phyloP scores from a whole-genome alignment of 2,329 filamentous ascomycete species.

The Penicillium sp. region DNA sequence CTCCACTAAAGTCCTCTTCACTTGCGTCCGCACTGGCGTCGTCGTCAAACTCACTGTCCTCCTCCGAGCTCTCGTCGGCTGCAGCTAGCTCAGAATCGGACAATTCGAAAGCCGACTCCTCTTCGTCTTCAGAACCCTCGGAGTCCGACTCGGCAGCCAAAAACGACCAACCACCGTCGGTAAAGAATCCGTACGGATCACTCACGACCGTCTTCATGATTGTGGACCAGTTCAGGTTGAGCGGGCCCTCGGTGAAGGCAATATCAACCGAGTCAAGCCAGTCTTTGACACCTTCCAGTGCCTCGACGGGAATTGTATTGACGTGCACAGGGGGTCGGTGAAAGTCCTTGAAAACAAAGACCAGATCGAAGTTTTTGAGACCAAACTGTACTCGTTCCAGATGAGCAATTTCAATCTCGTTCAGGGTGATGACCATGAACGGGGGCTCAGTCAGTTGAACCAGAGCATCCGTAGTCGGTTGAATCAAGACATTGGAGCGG shows the following conservation, averaged over 20 bases:
- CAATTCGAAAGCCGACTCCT: conserved; percentile 90
- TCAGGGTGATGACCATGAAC: conserved; percentile 91
- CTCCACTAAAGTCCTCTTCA: conserved; percentile 55
- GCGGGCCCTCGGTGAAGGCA: conserved; percentile 85
- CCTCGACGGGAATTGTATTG: conserved; percentile 97
- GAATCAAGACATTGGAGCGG: conserved; percentile 90
- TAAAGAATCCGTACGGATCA: conserved; percentile 93
- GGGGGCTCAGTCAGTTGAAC: conserved; percentile 96
- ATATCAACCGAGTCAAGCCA: conserved; percentile 97
- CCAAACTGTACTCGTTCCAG: conserved; percentile 80
- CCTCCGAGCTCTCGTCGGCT: conserved; percentile 75
- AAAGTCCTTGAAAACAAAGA: conserved; percentile 98
- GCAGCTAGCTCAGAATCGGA: conserved; percentile 74
- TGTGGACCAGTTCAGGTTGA: conserved; percentile 97
- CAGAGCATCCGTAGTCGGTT: conserved; percentile 93
- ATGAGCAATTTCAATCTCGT: conserved; percentile 94
- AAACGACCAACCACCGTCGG: conserved; percentile 93
- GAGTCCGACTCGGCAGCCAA: conserved; percentile 83
- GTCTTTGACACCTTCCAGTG: conserved; percentile 91
- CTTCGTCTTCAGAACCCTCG: conserved; percentile 74
- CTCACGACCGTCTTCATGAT: conserved; percentile 99
- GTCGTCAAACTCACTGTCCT: conserved; percentile 90
- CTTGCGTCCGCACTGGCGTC: conserved; percentile 76
- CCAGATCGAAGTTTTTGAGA: conserved; percentile 97
- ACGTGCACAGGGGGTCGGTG: conserved; percentile 85